Conservation (phyloP, 2,329 filamentous ascomycete species). For the Fusarium sacchari region DNA sequence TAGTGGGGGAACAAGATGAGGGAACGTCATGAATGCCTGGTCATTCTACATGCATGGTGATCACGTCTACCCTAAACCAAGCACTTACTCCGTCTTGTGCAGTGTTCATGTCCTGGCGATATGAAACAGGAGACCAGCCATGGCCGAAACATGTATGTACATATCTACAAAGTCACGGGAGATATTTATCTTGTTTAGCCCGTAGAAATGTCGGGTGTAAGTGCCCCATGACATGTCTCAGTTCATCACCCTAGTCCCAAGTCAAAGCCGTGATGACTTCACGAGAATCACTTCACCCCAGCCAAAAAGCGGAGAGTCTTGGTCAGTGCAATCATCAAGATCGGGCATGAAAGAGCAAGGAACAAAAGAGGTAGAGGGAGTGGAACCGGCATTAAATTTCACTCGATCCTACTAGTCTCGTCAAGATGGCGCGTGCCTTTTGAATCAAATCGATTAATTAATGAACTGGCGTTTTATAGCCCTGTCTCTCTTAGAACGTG, state of each 20-base stretch:
- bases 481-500: neutral
- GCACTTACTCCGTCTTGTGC: neutral
- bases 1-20: neutral
- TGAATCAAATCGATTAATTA: neutral
- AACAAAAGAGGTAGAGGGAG: neutral
- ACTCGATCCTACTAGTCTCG: neutral
- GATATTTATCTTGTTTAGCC: neutral
- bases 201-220: neutral
- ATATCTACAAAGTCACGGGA: neutral
- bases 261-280: constrained; percentile 9
- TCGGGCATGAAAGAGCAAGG: constrained; percentile 1
- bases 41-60: neutral
- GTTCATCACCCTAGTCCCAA: neutral
- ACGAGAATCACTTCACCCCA: neutral
- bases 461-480: neutral
- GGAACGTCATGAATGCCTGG: neutral
- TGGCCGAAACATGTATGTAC: neutral
- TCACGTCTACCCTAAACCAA: constrained; percentile 2
- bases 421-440: neutral
- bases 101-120: neutral
- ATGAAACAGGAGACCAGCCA: neutral
- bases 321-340: constrained; percentile 1
- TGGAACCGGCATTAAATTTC: constrained; percentile 9
- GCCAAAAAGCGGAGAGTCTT: constrained; percentile 5
- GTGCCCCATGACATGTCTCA: neutral